These are phyloP conservation scores for Mycena crocata DNA, from an alignment of 768 basidiomycete genomes.

Conservation along the genomic window DNA sequence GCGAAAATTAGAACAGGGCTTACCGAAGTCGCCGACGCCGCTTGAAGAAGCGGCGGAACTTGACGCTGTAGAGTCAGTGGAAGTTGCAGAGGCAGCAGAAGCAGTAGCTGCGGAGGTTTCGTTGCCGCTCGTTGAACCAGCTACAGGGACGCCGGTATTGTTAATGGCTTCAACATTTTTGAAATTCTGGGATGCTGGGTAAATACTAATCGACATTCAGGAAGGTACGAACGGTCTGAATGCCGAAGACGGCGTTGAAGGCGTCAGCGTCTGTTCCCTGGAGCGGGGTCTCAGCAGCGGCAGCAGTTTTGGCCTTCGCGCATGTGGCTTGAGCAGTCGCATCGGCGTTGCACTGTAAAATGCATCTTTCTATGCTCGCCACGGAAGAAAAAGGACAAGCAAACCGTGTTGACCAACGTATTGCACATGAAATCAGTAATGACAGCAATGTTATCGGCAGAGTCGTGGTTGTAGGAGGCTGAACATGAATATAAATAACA, in stretches of 20 bases:
- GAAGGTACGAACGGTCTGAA: constrained; percentile 47
- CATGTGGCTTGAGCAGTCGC: constrained; percentile 66
- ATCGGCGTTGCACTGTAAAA: constrained; percentile 50
- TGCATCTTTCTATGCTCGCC: no score
- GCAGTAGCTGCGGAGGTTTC: neutral
- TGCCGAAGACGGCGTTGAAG: constrained; percentile 57
- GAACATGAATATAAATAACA: neutral
- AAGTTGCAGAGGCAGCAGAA: constrained; percentile 28
- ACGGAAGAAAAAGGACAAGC: neutral
- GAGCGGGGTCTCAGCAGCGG: constrained; percentile 50
- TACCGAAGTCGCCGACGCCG: constrained; percentile 60
- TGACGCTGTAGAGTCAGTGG: no score
- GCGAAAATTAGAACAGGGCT: neutral
- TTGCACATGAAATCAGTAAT: constrained; percentile 14
- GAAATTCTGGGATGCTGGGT: constrained; percentile 47
- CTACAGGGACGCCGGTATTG: constrained; percentile 39
- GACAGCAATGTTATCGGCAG: neutral
- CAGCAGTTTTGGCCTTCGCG: constrained; percentile 52
- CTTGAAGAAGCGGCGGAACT: constrained; percentile 32
- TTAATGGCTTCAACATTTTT: constrained; percentile 50
- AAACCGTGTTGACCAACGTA: constrained; percentile 13
- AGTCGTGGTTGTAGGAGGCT: constrained; percentile 14
- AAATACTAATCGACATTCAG: constrained; percentile 19
- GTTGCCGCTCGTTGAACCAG: neutral
- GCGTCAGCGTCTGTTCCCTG: constrained; percentile 69